phyloP scores from a whole-genome alignment of 495 filamentous ascomycete genomes.

The Gamarada debralockiae region DNA sequence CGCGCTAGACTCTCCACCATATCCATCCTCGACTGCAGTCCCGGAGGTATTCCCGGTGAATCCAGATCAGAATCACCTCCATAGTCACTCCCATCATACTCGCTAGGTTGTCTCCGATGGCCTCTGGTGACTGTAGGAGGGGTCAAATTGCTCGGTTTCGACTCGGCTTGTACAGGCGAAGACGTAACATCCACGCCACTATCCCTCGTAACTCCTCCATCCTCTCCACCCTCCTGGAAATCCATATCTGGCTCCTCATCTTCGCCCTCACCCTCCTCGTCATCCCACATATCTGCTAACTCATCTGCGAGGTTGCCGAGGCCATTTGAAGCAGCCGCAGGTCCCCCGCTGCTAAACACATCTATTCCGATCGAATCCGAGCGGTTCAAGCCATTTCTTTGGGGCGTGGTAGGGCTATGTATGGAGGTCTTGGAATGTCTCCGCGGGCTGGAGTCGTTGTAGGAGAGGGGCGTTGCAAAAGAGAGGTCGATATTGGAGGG shows the following conservation, averaged over 20 bases:
- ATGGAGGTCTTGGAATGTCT: conserved; percentile 56
- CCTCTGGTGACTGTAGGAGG: conserved; percentile 17
- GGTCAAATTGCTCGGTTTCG: conserved; percentile 10
- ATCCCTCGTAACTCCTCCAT: conserved; percentile 18
- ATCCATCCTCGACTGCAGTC: conserved; percentile 70
- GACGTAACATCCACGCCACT: conserved; percentile 23
- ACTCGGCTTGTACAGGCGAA: conserved; percentile 7
- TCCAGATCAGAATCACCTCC: conserved; percentile 72
- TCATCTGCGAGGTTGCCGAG: conserved; percentile 77
- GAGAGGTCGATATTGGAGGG: conserved; percentile 44
- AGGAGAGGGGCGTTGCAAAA: conserved; percentile 21
- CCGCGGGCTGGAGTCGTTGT: conserved; percentile 23
- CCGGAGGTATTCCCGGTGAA: conserved; percentile 63
- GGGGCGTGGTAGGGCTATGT: conserved; percentile 57
- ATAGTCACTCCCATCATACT: conserved; percentile 59
- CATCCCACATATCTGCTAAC: conserved; percentile 51
- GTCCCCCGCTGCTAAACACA: conserved; percentile 37
- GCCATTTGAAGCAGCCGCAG: conserved; percentile 41
- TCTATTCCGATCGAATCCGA: conserved; percentile 44
- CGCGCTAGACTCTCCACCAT: conserved; percentile 71
- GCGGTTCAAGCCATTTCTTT: conserved; percentile 47
- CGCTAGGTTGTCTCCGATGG: conserved; percentile 42
- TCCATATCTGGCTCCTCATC: conserved; percentile 43
- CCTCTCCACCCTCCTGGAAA: conserved; percentile 38
- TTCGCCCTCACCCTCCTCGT: conserved; percentile 53